phyloP scores from a whole-genome alignment of 768 basidiomycete species.

The Auriscalpium orientale region DNA sequence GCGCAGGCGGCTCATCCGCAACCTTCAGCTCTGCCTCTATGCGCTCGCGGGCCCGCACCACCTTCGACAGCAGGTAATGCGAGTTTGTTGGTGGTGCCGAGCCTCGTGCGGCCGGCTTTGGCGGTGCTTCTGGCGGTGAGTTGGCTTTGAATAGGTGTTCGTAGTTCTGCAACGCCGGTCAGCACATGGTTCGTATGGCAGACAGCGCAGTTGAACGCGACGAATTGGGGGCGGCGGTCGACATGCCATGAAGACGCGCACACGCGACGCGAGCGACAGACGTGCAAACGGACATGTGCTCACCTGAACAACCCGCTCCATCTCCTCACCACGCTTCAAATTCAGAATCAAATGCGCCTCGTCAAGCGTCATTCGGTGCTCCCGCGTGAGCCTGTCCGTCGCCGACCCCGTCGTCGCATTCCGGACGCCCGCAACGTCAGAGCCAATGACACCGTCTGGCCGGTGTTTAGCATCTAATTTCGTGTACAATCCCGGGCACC shows the following conservation, averaged over 20 bases:
- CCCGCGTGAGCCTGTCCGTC: slow-evolving; percentile 76
- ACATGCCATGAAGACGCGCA: background rate
- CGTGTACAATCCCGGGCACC: background rate
- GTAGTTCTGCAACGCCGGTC: slow-evolving; percentile 57
- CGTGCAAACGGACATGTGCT: slow-evolving; percentile 12
- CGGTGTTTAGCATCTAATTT: slow-evolving; percentile 87
- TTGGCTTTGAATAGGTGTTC: slow-evolving; percentile 92
- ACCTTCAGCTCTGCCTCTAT: slow-evolving; percentile 76
- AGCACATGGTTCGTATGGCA: background rate
- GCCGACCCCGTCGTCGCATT: slow-evolving; percentile 66
- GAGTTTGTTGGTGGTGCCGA: slow-evolving; percentile 48
- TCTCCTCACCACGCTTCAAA: slow-evolving; percentile 60
- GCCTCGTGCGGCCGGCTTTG: slow-evolving; percentile 34
- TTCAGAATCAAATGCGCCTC: slow-evolving; percentile 94
- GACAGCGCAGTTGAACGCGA: background rate
- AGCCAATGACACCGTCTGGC: slow-evolving; percentile 61
- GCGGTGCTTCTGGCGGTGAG: slow-evolving; percentile 52
- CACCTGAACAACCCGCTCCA: slow-evolving; percentile 72
- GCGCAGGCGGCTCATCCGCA: slow-evolving; percentile 18
- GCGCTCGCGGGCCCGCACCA: slow-evolving; percentile 89
- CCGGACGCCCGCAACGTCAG: slow-evolving; percentile 66
- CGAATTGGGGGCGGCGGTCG: no score
- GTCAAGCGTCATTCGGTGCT: slow-evolving; percentile 89
- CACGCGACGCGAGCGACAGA: background rate
- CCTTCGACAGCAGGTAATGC: slow-evolving; percentile 94